Percentiles rank a stretch among this genome's conserved stretches.
Conservation (phyloP, 2,329 filamentous ascomycete genomes). For the Escovopsis sp. region DNA sequence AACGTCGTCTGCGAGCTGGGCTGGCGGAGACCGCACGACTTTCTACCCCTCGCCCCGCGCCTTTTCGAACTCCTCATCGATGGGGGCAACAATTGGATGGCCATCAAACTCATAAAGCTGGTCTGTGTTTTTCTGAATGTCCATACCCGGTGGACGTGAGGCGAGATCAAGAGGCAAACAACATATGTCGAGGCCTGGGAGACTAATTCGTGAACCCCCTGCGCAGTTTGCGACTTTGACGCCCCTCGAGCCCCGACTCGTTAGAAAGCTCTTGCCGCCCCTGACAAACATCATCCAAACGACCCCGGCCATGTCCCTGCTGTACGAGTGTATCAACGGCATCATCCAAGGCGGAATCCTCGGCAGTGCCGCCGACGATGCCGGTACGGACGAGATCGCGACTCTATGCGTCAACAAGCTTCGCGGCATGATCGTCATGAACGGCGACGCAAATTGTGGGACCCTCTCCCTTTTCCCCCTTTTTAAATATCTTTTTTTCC, state of each 20-base stretch:
- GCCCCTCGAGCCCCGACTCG: conserved; percentile 76
- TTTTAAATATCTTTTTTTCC: too few species aligned
- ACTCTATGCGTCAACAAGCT: conserved; percentile 84
- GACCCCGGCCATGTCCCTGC: conserved; percentile 90
- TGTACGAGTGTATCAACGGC: conserved; percentile 97
- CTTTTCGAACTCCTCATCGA: conserved; percentile 87
- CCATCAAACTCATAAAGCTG: conserved; percentile 96
- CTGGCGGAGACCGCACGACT: conserved; percentile 86
- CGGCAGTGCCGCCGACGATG: conserved; percentile 61
- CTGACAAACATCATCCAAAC: conserved; percentile 87
- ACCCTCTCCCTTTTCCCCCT: conserved; percentile 8
- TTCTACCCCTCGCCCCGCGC: conserved; percentile 77
- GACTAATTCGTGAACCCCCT: background rate
- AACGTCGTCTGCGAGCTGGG: conserved; percentile 95
- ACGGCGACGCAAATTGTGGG: conserved; percentile 85
- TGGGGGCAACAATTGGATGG: conserved; percentile 98
- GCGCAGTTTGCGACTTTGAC: conserved; percentile 84
- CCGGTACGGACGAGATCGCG: conserved; percentile 82
- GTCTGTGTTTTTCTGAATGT: conserved; percentile 33
- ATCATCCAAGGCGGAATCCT: conserved; percentile 95
- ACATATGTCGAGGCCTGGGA: too few species aligned
- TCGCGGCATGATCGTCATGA: conserved; percentile 82
- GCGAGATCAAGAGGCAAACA: too few species aligned
- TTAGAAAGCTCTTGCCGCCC: conserved; percentile 81
- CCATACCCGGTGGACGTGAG: too few species aligned